Conservation (phyloP, 352 stramenopile genomes). For the Blastocystis sp. region DNA sequence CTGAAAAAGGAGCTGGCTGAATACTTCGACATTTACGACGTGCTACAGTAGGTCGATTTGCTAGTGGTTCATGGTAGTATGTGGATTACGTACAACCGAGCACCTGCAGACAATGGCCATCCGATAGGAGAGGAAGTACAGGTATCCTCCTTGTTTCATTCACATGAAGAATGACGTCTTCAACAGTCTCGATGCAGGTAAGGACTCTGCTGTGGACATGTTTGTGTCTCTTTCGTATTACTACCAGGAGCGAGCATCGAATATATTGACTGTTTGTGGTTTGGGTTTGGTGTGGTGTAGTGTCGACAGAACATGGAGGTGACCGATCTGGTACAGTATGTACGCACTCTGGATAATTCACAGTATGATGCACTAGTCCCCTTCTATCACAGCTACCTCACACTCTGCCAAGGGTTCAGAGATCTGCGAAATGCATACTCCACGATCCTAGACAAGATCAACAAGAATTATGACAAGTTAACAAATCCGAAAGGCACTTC, state of each 20-base stretch:
- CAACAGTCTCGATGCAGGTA: background rate
- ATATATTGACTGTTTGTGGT: background rate
- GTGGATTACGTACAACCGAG: conserved; percentile 34
- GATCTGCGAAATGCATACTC: conserved; percentile 45
- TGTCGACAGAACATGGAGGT: conserved; percentile 32
- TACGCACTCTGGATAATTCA: background rate
- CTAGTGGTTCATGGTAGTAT: background rate
- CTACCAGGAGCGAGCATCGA: background rate
- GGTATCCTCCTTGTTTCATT: background rate
- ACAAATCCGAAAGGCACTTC: conserved; percentile 6
- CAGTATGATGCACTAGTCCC: background rate
- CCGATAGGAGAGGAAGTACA: conserved; percentile 28
- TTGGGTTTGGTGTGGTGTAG: background rate
- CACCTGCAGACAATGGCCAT: conserved; percentile 29
- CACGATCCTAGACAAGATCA: conserved; percentile 43
- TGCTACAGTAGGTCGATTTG: background rate
- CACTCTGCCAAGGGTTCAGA: conserved; percentile 34
- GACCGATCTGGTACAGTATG: background rate
- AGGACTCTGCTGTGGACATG: conserved; percentile 42
- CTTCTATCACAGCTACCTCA: background rate
- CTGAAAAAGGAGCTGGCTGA: conserved; percentile 31
- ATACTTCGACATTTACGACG: conserved; percentile 30
- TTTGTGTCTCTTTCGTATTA: background rate
- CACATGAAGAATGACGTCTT: conserved; percentile 2
- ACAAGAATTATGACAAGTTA: conserved; percentile 49